These are phyloP conservation scores for Sambucus nigra DNA, from an alignment of 129 eudicot genomes.

Conservation along the genomic window DNA sequence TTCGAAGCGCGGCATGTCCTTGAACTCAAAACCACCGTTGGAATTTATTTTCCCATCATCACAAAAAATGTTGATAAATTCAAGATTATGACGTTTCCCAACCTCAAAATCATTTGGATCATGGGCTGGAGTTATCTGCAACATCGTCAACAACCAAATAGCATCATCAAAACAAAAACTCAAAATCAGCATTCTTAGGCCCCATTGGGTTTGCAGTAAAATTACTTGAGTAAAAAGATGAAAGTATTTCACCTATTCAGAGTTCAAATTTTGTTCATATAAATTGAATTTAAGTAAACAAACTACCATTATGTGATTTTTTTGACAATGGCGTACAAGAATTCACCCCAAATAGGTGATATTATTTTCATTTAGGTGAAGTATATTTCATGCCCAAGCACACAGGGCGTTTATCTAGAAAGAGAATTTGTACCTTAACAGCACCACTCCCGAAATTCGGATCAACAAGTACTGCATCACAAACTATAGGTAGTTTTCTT, in stretches of 20 bases:
- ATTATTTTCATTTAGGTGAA: too few species aligned
- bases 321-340: too few species aligned
- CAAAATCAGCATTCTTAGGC: not conserved
- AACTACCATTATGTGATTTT: too few species aligned
- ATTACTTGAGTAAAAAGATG: too few species aligned
- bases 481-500: conserved; percentile 73
- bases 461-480: conserved; percentile 83
- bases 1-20: conserved; percentile 79
- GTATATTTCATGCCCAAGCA: too few species aligned
- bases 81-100: conserved; percentile 82
- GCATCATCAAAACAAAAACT: not conserved
- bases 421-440: conserved; percentile 50
- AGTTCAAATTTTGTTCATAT: too few species aligned
- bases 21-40: conserved; percentile 72
- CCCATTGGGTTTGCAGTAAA: too few species aligned
- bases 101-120: conserved; percentile 99
- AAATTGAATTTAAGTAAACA: too few species aligned
- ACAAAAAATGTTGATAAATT: conserved; percentile 74
- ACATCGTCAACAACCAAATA: not conserved
- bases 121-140: conserved; percentile 96
- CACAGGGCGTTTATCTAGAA: too few species aligned
- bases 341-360: too few species aligned
- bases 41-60: conserved; percentile 94
- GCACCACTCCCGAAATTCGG: conserved; percentile 94
- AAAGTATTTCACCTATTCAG: too few species aligned